Conservation (phyloP, 768 basidiomycete genomes). For the Rhizopogon vesiculosus region DNA sequence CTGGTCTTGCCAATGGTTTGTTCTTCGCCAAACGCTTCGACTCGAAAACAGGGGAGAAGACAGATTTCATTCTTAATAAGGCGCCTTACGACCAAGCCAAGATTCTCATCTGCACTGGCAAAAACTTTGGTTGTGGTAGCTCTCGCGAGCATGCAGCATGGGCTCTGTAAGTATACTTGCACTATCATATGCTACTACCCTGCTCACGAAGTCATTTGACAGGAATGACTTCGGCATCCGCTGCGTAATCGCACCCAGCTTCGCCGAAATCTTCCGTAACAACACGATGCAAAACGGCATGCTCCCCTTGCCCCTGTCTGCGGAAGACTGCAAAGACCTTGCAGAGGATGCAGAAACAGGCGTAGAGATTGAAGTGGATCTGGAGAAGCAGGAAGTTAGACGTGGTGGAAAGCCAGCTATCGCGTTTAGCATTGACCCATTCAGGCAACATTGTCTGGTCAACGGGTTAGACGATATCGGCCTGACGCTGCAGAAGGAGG, state of each 20-base stretch:
- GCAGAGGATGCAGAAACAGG: conserved; percentile 75
- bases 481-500: conserved; percentile 80
- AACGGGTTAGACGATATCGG: conserved; percentile 97
- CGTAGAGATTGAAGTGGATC: conserved; percentile 75
- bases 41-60: conserved; percentile 71
- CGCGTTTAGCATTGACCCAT: conserved; percentile 78
- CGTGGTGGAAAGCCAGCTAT: conserved; percentile 69
- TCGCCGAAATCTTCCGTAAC: conserved; percentile 87
- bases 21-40: conserved; percentile 82
- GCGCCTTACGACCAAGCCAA: conserved; percentile 70
- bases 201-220: neutral
- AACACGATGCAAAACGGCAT: conserved; percentile 94
- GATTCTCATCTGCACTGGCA: conserved; percentile 79
- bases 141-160: conserved; percentile 91
- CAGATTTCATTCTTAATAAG: conserved; percentile 82
- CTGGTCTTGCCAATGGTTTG: conserved; percentile 77
- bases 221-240: conserved; percentile 90
- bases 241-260: conserved; percentile 82
- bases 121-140: conserved; percentile 90
- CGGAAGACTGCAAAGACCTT: conserved; percentile 65
- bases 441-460: conserved; percentile 89
- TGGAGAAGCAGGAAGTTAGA: conserved; percentile 76
- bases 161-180: conserved; percentile 58
- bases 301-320: conserved; percentile 72
- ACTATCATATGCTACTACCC: neutral